Evolutionary conservation across 257 asterid genomes (phyloP).

Genomic region (Nicotiana paniculata): DNA sequence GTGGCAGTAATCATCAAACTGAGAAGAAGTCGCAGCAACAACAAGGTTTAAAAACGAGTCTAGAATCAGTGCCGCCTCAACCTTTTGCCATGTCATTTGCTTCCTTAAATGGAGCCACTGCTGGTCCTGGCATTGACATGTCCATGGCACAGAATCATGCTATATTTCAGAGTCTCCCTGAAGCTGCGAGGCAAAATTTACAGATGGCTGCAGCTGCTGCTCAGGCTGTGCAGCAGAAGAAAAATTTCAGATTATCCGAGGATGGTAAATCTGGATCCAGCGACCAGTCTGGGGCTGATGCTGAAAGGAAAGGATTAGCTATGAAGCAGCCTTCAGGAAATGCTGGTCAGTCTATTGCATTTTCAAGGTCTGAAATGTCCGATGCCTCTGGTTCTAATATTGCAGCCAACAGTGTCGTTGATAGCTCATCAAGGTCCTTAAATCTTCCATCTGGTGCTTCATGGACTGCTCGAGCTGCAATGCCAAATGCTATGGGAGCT

Average conservation of each 20-base stretch:
- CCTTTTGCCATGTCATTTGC: constrained; percentile 84
- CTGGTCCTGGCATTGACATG: constrained; percentile 47
- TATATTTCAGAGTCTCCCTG: constrained; percentile 58
- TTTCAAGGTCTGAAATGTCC: constrained; percentile 49
- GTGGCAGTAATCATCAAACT: constrained; percentile 30
- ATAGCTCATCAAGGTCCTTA: constrained; percentile 45
- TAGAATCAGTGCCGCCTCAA: constrained; percentile 55
- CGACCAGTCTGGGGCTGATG: constrained; percentile 44
- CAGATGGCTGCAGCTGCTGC: constrained; percentile 66
- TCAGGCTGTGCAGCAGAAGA: constrained; percentile 45
- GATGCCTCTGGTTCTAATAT: constrained; percentile 38
- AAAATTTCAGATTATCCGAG: constrained; percentile 52
- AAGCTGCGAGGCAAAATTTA: constrained; percentile 56
- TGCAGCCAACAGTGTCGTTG: constrained; percentile 39
- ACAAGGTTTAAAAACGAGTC: constrained; percentile 42
- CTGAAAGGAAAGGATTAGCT: constrained; percentile 46
- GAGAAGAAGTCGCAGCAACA: constrained; percentile 56
- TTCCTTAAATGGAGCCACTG: constrained; percentile 44
- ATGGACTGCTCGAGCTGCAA: constrained; percentile 40
- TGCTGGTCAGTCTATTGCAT: constrained; percentile 69
- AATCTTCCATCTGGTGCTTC: constrained; percentile 33
- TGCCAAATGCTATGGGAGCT: constrained; percentile 28
- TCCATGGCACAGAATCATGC: constrained; percentile 73
- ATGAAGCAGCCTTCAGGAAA: constrained; percentile 39
- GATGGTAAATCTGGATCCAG: constrained; percentile 49